Evolutionary conservation across 768 basidiomycete species (phyloP).

Genomic region (Amanita thiersii): DNA sequence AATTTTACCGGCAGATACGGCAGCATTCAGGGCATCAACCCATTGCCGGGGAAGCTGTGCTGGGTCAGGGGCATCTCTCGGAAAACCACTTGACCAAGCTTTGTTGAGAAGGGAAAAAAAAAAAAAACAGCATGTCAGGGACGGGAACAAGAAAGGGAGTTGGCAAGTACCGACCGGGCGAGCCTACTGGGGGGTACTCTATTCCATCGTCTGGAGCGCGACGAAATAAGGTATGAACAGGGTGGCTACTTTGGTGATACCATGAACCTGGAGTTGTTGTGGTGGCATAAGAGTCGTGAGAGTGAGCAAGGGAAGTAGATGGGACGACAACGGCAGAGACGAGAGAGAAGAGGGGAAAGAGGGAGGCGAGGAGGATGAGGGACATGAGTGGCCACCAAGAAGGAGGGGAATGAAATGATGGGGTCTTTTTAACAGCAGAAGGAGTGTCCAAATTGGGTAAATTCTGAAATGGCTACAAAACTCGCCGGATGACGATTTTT

Average conservation of each 20-base stretch:
- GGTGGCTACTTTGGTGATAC: constrained; percentile 58
- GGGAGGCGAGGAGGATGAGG: constrained; percentile 15
- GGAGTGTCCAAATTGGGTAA: no score
- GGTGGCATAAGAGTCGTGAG: constrained; percentile 22
- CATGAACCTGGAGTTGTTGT: constrained; percentile 35
- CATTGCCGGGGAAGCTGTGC: constrained; percentile 55
- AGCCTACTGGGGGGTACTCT: constrained; percentile 48
- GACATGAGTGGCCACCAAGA: neutral
- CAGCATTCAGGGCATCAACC: constrained; percentile 61
- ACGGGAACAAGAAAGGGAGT: neutral
- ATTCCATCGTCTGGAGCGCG: constrained; percentile 43
- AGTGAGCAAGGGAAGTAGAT: constrained; percentile 14
- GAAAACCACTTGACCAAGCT: constrained; percentile 64
- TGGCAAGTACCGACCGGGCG: constrained; percentile 51
- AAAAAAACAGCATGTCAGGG: neutral
- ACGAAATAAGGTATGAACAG: constrained; percentile 53
- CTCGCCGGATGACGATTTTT: no score
- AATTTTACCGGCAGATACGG: constrained; percentile 62
- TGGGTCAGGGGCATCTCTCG: constrained; percentile 38
- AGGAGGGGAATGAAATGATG: neutral
- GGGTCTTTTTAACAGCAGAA: no score
- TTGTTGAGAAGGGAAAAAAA: constrained; percentile 6
- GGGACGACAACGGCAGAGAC: constrained; percentile 16
- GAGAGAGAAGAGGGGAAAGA: constrained; percentile 11
- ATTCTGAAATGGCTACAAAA: no score